Evolutionary conservation across 345 rosid species (phyloP), one percentile per base, ranked within the genome.

Genomic region (Citrus cavaleriei): DNA sequence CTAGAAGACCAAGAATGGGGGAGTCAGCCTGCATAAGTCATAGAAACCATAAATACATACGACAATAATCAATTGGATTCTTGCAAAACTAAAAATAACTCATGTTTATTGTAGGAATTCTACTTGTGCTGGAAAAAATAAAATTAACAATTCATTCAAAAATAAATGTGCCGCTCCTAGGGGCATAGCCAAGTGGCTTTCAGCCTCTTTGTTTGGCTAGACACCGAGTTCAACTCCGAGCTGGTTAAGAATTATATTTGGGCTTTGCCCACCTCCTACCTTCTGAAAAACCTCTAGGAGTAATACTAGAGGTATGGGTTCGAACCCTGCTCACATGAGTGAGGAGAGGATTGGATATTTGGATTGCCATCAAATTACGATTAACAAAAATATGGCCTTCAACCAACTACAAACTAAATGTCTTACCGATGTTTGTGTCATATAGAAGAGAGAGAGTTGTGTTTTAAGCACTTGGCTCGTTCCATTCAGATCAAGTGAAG

Each of bases 1-100:
- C 89, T 75, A 89, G 79, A 73, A 95, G 94, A 70, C 99, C 99
- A 75, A 95, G 97, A 86, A 95, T 92, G 54, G 97, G 91, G 57
- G 95, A 93, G 85, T 89, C 96, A 68, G 85, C 93, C 99, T 95
- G 91, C 76, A 84, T 37, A 60, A 25, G 71, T 49, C 38, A 59
- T 27, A 79, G 22, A 78, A 46, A 75, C 62, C 49, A 73, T 57
- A 68, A 63, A 63, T 70, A 28, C 65, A 81, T 34, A 34, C n/a
- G 1, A 46, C 22, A 68, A 68, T 30, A 78, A 51, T 64, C 35
- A 7, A 27, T 19, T 63, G 70, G 30, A 73, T 62, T 61, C 34
- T 55, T 40, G 28, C 37, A 10, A 66, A 62, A 78, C 28, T 40
- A 2, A 10, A 24, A 51, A 24, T 57, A 46, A 27, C 34, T 6